phyloP scores from a whole-genome alignment of 1,284 basidiomycete genomes.

The Ustilago lituana region DNA sequence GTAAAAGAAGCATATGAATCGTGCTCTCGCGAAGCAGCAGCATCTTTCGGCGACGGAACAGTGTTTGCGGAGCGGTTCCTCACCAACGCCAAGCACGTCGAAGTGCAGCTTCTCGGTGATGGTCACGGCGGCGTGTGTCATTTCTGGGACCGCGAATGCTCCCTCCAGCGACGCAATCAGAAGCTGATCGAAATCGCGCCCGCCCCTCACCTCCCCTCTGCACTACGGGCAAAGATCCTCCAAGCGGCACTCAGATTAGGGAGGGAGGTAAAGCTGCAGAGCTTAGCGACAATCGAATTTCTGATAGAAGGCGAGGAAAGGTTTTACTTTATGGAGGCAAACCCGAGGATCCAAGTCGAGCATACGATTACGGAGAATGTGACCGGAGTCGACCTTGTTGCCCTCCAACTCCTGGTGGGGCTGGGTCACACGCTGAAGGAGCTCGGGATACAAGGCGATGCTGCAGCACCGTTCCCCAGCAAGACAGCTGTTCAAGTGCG shows the following conservation, averaged over 20 bases:
- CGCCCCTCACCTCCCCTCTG: slow-evolving; percentile 3
- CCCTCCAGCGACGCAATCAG: slow-evolving; percentile 42
- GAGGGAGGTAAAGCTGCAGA: slow-evolving; percentile 9
- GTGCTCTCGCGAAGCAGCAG: slow-evolving; percentile 30
- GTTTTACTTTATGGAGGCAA: slow-evolving; percentile 52
- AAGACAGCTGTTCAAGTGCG: slow-evolving; percentile 32
- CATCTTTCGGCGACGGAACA: slow-evolving; percentile 30
- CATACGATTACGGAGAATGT: slow-evolving; percentile 49
- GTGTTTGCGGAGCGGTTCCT: slow-evolving; percentile 45
- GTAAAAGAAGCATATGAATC: slow-evolving; percentile 22
- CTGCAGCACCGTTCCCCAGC: slow-evolving; percentile 4
- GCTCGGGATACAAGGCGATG: slow-evolving; percentile 4
- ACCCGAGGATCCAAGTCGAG: slow-evolving; percentile 53
- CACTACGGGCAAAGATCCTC: slow-evolving; percentile 13
- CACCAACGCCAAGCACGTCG: slow-evolving; percentile 37
- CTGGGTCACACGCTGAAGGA: slow-evolving; percentile 21
- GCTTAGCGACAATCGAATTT: slow-evolving; percentile 46
- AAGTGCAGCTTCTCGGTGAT: slow-evolving; percentile 50
- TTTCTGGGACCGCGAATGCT: slow-evolving; percentile 50
- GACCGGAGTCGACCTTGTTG: slow-evolving; percentile 30
- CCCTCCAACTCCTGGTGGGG: slow-evolving; percentile 26
- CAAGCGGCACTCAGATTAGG: slow-evolving; percentile 18
- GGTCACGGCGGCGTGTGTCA: slow-evolving; percentile 25
- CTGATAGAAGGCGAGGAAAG: slow-evolving; percentile 17
- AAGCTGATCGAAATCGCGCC: slow-evolving; percentile 53